Base-by-base conservation (phyloP, 2,329 filamentous ascomycete genomes). In the Cytospora piceae region DNA sequence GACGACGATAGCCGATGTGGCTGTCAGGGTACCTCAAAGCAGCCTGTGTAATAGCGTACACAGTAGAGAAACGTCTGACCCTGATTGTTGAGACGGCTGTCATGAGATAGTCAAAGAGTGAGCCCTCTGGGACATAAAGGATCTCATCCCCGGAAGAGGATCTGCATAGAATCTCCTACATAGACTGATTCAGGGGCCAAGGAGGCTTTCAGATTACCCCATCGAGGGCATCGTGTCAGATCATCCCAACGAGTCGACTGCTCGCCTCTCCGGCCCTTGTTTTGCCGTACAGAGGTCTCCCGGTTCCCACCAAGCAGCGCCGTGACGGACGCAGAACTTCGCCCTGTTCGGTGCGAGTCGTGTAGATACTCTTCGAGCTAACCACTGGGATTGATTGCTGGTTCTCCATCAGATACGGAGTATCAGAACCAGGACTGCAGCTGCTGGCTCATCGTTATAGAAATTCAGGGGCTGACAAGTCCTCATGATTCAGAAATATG, bases 291-390 rank as follows among this genome's bases (percentile, higher is more conserved):
- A 37, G 53, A 31, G 22, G n/a, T 57, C 29, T 55, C 22, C 39
- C 34, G 37, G n/a, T 11, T 51, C 22, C 24, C 24, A 46, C 20
- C 59, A 53, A 46, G 55, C 46, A 63, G 64, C 54, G 56, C 55
- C 54, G 64, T 42, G 55, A 59, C 46, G 59, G 58, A 46, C 59
- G 64, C 57, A 57, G 42, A 63, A 54, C 32, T 29, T 63, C 54
- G 59, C 46, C 54, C 58, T 55, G 54, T 46, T 62, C 42, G 53
- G 54, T 29, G 54, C 31, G 37, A 52, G 42, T 32, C 62, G 46
- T 7, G 39, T 42, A 42, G 15, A 7, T n/a, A 20, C 20, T 17
- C 29, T n/a, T 57, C 5, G n/a, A 49, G 31, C 39, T 9, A 49
- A 27, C 42, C 54, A 52, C 29, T 34, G 53, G 37, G 29, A 51